A percentile compares a stretch with the other conserved stretches of the same genome.
These are phyloP conservation scores for Apostasia ramifera DNA, from an alignment of 106 monocot genomes.

Conservation along the genomic window DNA sequence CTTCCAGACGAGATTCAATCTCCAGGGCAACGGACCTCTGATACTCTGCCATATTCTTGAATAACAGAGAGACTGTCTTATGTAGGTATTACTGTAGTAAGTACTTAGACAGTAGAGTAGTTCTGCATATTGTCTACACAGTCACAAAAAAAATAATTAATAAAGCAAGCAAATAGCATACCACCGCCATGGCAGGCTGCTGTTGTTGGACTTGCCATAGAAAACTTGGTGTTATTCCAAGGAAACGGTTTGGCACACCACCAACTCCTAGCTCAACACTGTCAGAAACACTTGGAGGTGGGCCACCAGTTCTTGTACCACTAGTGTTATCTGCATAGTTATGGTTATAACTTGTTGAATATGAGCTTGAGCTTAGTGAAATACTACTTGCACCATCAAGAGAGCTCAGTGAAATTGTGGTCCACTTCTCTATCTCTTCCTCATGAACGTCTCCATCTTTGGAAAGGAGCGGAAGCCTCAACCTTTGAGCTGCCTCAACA, in stretches of 20 bases:
- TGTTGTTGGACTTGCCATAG: slow-evolving; percentile 72
- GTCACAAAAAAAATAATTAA: background rate
- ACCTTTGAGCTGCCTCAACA: slow-evolving; percentile 92
- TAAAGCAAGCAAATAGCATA: slow-evolving; percentile 40
- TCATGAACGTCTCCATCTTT: slow-evolving; percentile 86
- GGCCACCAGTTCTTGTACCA: slow-evolving; percentile 15
- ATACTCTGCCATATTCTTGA: slow-evolving; percentile 75
- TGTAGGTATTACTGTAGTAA: background rate
- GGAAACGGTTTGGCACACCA: slow-evolving; percentile 87
- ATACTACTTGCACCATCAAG: slow-evolving; percentile 63
- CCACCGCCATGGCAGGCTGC: slow-evolving; percentile 56
- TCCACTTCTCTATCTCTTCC: slow-evolving; percentile 84
- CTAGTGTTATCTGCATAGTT: slow-evolving; percentile 35
- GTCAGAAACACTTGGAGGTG: slow-evolving; percentile 31
- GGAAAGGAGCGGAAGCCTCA: slow-evolving; percentile 91
- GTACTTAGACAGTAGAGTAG: background rate
- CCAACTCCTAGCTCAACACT: slow-evolving; percentile 72
- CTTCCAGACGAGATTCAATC: slow-evolving; percentile 73
- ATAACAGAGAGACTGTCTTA: slow-evolving; percentile 4
- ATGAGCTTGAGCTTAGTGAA: slow-evolving; percentile 53
- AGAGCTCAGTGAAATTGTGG: slow-evolving; percentile 59
- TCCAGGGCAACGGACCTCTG: slow-evolving; percentile 65
- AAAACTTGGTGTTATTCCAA: slow-evolving; percentile 74
- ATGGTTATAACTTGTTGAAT: slow-evolving; percentile 35
- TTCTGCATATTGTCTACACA: background rate